A percentile compares a stretch with the other conserved stretches of the same genome.
Conservation (phyloP, 257 asterid genomes). For the Petunia axillaris region DNA sequence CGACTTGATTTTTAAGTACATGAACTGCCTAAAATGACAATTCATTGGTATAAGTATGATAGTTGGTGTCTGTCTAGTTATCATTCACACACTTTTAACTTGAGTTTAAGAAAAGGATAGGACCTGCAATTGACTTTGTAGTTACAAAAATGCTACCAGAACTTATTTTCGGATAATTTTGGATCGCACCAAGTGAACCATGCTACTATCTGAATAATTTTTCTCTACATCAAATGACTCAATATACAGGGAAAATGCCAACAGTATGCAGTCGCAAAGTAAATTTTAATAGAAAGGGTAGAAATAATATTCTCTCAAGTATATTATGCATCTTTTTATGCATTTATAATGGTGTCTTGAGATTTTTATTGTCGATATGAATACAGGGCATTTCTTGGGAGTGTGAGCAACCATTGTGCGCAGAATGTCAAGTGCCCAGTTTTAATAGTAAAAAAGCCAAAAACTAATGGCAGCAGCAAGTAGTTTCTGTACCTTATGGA, state of each 20-base stretch:
- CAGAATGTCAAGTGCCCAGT: slow-evolving; percentile 69
- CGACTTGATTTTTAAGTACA: no score
- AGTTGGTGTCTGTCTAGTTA: no score
- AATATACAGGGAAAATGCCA: background rate
- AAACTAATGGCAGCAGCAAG: slow-evolving; percentile 34
- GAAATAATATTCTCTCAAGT: no score
- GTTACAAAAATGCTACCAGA: no score
- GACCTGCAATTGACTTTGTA: no score
- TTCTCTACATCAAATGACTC: background rate
- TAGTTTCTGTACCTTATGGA: background rate
- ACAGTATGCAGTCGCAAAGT: background rate
- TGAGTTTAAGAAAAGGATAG: no score
- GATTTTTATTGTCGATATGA: slow-evolving; percentile 6
- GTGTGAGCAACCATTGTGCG: slow-evolving; percentile 78
- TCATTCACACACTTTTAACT: no score
- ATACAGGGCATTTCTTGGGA: slow-evolving; percentile 77
- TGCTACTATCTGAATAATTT: background rate
- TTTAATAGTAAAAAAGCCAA: slow-evolving; percentile 67
- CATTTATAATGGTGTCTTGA: background rate
- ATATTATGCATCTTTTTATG: background rate
- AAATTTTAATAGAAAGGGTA: background rate
- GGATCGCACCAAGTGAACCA: background rate
- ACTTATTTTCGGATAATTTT: no score
- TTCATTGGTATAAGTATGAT: no score
- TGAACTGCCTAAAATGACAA: no score